These are phyloP conservation scores for Pleurozium schreberi DNA, from an alignment of 225 moss, liverwort and hornwort species.

Conservation along the genomic window DNA sequence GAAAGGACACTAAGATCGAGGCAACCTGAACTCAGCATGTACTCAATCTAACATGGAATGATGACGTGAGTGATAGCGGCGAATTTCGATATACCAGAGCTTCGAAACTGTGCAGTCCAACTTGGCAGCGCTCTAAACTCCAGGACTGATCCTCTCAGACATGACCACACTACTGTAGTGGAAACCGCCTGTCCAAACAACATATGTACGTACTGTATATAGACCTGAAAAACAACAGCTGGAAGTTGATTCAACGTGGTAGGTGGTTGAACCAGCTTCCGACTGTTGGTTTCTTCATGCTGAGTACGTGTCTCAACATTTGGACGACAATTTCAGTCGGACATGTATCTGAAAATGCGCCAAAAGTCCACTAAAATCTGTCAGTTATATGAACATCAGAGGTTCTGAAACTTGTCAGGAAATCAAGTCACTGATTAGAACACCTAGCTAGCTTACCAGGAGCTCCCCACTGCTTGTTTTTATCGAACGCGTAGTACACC, in stretches of 20 bases:
- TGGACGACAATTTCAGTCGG: too few relatives aligned
- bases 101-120: too few relatives aligned
- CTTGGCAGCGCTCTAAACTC: not conserved
- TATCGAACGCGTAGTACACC: not conserved
- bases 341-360: not conserved
- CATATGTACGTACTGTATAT: not conserved
- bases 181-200: not conserved
- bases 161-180: not conserved
- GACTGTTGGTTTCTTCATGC: not conserved
- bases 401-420: not conserved
- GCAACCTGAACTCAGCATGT: not conserved
- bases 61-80: too few relatives aligned
- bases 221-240: not conserved
- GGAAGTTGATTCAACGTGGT: not conserved
- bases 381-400: not conserved
- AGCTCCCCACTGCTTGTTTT: constrained; percentile 8
- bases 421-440: not conserved
- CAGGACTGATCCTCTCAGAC: not conserved
- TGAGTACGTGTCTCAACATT: not conserved
- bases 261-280: not conserved
- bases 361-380: not conserved
- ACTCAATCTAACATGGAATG: not conserved
- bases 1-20: too few relatives aligned
- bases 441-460: not conserved
- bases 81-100: too few relatives aligned